phyloP scores from a whole-genome alignment of 1,284 basidiomycete genomes.

The Austroboletus niveus region DNA sequence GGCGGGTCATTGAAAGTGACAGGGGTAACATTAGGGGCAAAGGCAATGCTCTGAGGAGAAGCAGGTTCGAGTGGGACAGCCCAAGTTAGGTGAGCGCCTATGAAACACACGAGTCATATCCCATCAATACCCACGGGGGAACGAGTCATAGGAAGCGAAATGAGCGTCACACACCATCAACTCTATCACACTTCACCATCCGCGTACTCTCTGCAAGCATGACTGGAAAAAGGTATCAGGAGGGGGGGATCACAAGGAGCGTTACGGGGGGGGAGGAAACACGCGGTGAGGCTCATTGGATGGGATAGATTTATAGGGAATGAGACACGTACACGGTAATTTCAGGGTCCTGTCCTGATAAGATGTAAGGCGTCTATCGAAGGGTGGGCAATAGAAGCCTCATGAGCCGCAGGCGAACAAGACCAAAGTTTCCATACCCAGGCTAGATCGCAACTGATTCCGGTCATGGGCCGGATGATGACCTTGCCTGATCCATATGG shows the following conservation, averaged over 20 bases:
- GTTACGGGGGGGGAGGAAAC: constrained; percentile 17
- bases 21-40: constrained; percentile 58
- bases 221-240: constrained; percentile 27
- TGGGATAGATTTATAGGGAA: constrained; percentile 33
- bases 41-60: constrained; percentile 46
- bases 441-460: constrained; percentile 12
- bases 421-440: constrained; percentile 28
- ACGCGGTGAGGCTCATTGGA: constrained; percentile 26
- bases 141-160: background rate
- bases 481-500: constrained; percentile 9
- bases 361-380: constrained; percentile 34
- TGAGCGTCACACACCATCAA: constrained; percentile 40
- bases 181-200: constrained; percentile 41
- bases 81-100: constrained; percentile 54
- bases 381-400: constrained; percentile 32
- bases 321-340: constrained; percentile 36
- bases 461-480: constrained; percentile 17
- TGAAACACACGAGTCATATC: constrained; percentile 16
- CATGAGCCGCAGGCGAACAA: constrained; percentile 19
- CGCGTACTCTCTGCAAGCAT: constrained; percentile 60
- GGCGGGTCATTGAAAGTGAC: constrained; percentile 55
- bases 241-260: constrained; percentile 17
- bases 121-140: constrained; percentile 5
- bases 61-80: constrained; percentile 47
- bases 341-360: constrained; percentile 30